Evolutionary conservation across 805 yeast genomes (phyloP), one percentile per base, ranked within the genome.

Genomic region (Candida sonorensis): DNA sequence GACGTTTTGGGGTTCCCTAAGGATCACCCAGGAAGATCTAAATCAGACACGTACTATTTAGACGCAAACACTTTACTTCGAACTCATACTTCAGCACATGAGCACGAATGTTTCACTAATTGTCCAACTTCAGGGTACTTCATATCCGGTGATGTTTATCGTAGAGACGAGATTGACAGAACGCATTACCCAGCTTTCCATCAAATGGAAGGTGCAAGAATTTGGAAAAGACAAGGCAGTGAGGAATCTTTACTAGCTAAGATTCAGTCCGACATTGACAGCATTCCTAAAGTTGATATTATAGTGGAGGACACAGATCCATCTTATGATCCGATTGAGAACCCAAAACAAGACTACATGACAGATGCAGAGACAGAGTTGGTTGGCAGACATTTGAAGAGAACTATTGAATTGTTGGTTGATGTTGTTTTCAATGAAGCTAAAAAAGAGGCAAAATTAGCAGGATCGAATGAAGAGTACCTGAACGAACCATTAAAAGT

Each of bases 1-100:
- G 98, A 92, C 54, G 83, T 81, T 2, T 67, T 92, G 23, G 97
- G 94, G 1, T 90, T 92, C 56, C 95, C 97, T 2, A 48, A 56
- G 22, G 94, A 88, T 50, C 98, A 92, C 54, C 95, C 95, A 0
- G 97, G 98, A 3, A 69, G 98, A 50, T 75, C 92, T 13, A 82
- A 74, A 48, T 81, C 94, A 3, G 98, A 92, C 54, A 90, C 98
- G 0, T 92, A 92, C 57, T 92, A 92, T 50, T 53, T 92, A 33
- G 88, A 92, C 59, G 68, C 76, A 33, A 69, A 71, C 14, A 63
- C 78, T 20, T 63, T 92, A 18, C 61, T 92, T 38, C 67, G 98
- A 50, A 92, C 98, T 0, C 98, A 92, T 53, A 90, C 98, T 0
- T 87, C 97, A 1, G 98, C 98, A 0, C 98, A 92, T 57, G 98